Conservation (phyloP, 2,329 filamentous ascomycete species). For the Dactylellina parvicollis region DNA sequence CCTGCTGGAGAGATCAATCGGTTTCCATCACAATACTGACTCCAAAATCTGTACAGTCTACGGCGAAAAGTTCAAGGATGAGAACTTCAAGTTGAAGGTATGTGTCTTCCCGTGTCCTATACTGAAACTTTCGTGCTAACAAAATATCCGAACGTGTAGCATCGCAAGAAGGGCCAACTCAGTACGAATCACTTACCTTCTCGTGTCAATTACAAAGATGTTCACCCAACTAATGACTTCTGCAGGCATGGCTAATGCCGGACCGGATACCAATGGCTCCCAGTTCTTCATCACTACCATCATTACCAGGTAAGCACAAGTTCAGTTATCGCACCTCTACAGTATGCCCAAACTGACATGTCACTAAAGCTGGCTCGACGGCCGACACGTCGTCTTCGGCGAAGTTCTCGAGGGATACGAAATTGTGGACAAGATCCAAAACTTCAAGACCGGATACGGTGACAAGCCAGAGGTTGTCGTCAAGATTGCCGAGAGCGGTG, state of each 20-base stretch:
- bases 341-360: constrained; percentile 32
- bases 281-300: constrained; percentile 93
- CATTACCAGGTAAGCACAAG: constrained; percentile 67
- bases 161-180: constrained; percentile 82
- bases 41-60: constrained; percentile 62
- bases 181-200: constrained; percentile 62
- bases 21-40: not conserved
- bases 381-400: constrained; percentile 85
- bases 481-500: constrained; percentile 84
- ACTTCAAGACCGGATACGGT: constrained; percentile 70
- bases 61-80: constrained; percentile 90
- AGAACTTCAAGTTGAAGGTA: constrained; percentile 76
- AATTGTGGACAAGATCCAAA: constrained; percentile 80
- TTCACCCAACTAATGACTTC: not conserved
- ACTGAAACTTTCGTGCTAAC: not conserved
- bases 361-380: constrained; percentile 77
- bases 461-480: constrained; percentile 76
- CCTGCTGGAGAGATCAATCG: not conserved
- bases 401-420: constrained; percentile 89
- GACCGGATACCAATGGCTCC: constrained; percentile 85
- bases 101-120: not conserved
- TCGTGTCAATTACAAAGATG: not conserved
- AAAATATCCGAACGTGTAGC: constrained; percentile 61
- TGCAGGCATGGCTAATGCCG: constrained; percentile 82
- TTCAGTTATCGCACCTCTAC: not conserved